phyloP scores from a whole-genome alignment of 2,329 filamentous ascomycete genomes.

The Penicillium sumatraense region DNA sequence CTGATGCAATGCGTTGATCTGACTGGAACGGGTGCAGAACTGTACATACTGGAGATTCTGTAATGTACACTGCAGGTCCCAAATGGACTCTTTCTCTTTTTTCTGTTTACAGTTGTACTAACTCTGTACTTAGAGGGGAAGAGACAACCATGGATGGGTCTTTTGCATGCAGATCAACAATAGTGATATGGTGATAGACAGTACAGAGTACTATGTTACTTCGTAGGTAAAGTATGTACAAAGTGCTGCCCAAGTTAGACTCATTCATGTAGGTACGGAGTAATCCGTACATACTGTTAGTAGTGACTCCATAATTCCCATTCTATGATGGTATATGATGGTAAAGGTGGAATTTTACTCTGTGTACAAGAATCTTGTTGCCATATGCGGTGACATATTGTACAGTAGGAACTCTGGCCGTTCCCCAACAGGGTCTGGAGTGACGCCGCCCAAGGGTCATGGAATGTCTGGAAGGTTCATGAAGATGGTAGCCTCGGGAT shows the following conservation, averaged over 20 bases:
- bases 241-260: neutral
- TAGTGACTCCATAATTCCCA: too few relatives aligned
- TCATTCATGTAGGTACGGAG: neutral
- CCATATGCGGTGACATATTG: conserved; percentile 4
- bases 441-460: conserved; percentile 23
- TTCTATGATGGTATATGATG: neutral
- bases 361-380: conserved; percentile 1
- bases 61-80: conserved; percentile 19
- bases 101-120: neutral
- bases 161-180: conserved; percentile 9
- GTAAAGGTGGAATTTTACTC: neutral
- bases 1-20: conserved; percentile 3
- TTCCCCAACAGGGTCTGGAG: conserved; percentile 6
- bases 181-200: conserved; percentile 6
- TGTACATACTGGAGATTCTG: neutral
- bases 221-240: too few relatives aligned
- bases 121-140: neutral
- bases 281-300: too few relatives aligned
- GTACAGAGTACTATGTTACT: too few relatives aligned
- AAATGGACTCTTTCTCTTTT: neutral
- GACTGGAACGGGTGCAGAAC: neutral
- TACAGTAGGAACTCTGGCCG: neutral
- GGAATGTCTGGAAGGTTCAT: conserved; percentile 36
- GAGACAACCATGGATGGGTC: conserved; percentile 1
- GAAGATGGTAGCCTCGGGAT: conserved; percentile 22